Evolutionary conservation across 164 flowering plant species (phyloP).

Genomic region (Vitis cinerea): DNA sequence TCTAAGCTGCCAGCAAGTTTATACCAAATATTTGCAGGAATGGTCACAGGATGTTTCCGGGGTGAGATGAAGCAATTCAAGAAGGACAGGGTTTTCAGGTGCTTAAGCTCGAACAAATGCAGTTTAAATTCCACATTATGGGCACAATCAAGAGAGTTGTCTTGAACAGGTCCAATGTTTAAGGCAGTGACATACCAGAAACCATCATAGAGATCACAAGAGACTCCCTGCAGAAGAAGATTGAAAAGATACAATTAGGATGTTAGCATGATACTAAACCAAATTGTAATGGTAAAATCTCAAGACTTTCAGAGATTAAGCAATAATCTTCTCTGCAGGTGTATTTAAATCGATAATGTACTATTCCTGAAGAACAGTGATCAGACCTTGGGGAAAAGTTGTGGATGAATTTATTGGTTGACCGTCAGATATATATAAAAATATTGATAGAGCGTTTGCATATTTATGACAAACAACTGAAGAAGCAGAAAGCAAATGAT

Average conservation of each 20-base stretch:
- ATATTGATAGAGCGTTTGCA: too few relatives aligned
- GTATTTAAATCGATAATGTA: too few relatives aligned
- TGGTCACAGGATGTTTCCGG: constrained; percentile 23
- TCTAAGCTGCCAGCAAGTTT: constrained; percentile 50
- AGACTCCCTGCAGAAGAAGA: constrained; percentile 59
- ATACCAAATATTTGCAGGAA: constrained; percentile 48
- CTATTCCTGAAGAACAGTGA: too few relatives aligned
- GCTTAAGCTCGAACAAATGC: constrained; percentile 60
- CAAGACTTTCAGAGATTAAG: too few relatives aligned
- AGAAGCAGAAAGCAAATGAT: too few relatives aligned
- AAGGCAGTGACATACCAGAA: constrained; percentile 74
- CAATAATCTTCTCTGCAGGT: too few relatives aligned
- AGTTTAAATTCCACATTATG: constrained; percentile 42
- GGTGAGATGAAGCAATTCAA: constrained; percentile 54
- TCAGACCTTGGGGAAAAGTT: too few relatives aligned
- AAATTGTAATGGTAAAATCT: too few relatives aligned
- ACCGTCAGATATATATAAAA: too few relatives aligned
- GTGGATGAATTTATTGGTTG: too few relatives aligned
- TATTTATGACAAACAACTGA: too few relatives aligned
- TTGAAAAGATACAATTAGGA: background rate
- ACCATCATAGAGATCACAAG: constrained; percentile 72
- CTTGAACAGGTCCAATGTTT: constrained; percentile 69
- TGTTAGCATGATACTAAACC: background rate
- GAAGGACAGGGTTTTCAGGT: constrained; percentile 63
- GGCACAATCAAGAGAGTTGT: constrained; percentile 65